phyloP scores from a whole-genome alignment of 1,139 yeast species.

The Casaregolazyma suthepensis region DNA sequence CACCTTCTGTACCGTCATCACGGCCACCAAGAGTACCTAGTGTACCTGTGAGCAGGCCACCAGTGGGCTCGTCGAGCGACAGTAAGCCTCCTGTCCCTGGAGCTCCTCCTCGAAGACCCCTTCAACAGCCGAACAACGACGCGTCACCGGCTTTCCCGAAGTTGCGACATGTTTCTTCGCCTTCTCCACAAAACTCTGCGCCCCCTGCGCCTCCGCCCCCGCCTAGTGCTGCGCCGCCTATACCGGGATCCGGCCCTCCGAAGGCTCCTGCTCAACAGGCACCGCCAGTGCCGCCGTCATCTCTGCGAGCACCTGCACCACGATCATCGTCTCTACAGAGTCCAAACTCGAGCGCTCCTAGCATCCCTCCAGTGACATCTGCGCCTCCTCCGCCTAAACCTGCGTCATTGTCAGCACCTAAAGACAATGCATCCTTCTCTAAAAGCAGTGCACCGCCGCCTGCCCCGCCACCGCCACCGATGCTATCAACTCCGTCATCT shows the following conservation, averaged over 20 bases:
- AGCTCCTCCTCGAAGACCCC: not conserved
- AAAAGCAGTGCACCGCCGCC: constrained; percentile 10
- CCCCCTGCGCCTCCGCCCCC: constrained; percentile 21
- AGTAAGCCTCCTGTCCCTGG: not conserved
- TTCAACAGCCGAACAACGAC: constrained; percentile 12
- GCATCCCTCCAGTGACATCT: constrained; percentile 6
- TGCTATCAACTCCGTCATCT: not conserved
- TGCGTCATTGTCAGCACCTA: constrained; percentile 1
- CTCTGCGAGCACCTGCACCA: constrained; percentile 12
- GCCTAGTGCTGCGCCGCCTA: constrained; percentile 20
- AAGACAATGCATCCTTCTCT: not conserved
- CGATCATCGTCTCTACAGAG: constrained; percentile 6
- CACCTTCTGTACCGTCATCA: constrained; percentile 4
- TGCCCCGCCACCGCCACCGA: constrained; percentile 15
- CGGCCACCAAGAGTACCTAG: constrained; percentile 7
- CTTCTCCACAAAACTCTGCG: constrained; percentile 3
- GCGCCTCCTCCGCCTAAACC: constrained; percentile 12
- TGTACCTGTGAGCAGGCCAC: constrained; percentile 1
- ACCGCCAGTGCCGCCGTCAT: constrained; percentile 3
- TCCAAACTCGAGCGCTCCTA: constrained; percentile 10
- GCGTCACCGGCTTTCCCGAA: constrained; percentile 13
- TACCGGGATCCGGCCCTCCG: constrained; percentile 16
- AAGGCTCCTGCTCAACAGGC: constrained; percentile 12
- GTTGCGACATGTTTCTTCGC: constrained; percentile 2
- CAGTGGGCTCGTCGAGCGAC: constrained; percentile 3